Base-by-base conservation (phyloP, 2,329 filamentous ascomycete genomes). In the Sporothrix pallida region DNA sequence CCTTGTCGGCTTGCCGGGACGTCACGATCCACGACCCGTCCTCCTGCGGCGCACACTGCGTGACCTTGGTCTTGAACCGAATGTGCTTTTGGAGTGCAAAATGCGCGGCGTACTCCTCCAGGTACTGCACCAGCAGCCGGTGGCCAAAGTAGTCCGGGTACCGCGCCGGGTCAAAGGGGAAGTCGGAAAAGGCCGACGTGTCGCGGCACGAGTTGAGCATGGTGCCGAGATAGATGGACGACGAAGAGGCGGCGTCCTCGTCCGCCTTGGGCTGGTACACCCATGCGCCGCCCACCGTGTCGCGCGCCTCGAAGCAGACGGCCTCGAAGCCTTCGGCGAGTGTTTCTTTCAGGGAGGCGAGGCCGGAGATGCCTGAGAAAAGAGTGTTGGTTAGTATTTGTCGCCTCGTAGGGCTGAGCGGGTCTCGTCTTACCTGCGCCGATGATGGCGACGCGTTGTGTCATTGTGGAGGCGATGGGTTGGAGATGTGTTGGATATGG, bases 71-170 rank as follows among this genome's bases (percentile, higher is more conserved):
- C 26, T 77, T 74, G 48, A 83, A 76, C 5, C 76, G 80, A 72
- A 84, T 78, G 74, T 82, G 79, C 71, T 78, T 76, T n/a, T 76
- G 73, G 17, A 83, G 76, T 4, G 76, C 76, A 69, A 83, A 83
- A 72, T 81, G 80, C 15, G 79, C 78, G 3, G 80, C 82, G 73
- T 83, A 83, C 52, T 82, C 80, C 37, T 80, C 74, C 46, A 83
- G 77, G 72, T 83, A 83, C 72, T 76, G 77, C 74, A 81, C 76
- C 60, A 83, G 79, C 48, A 79, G 74, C 67, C 75, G 73, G 76
- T 83, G 82, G 50, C 79, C 78, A 72, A 83, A 81, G 73, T 80
- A 83, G 72, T 82, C 79, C 0, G 80, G 77, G 72, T 83, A 82
- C 52, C 79, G 77, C 10, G 79, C 79, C 10, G 81, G 81, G 72